Evolutionary conservation across 208 protist species (phyloP), one percentile per base, ranked within the genome.

Genomic region (Crithidia fasciculata): DNA sequence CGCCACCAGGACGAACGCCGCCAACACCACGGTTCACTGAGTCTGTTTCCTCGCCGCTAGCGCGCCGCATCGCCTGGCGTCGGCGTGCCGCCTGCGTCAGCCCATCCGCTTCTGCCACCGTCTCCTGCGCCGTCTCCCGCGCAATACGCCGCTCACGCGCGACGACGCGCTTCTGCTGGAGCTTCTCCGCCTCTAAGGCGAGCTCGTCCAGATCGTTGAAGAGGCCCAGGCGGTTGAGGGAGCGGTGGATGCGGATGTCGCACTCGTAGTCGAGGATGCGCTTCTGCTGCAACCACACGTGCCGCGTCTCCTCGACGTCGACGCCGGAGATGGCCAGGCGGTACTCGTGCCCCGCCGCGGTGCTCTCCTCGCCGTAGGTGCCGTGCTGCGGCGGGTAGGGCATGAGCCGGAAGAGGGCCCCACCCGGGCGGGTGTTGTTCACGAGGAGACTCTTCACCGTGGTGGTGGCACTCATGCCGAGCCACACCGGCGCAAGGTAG

Each of bases 261-360:
- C 89, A 96, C 76, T 96, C 92, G 68, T 94, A 96, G 53, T 96
- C 92, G 0, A 96, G 69, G 9, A 86, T 85, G 36, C 83, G 83
- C 72, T 94, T 94, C 71, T 94, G 88, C 36, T 72, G 85, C 41
- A 83, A 71, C 92, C 92, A 96, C 69, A 89, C 85, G 44, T 87
- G 75, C 5, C 78, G 80, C 68, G 81, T 72, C 67, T 95, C 92
- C 63, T 92, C 90, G 40, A 73, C 78, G 54, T 95, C 88, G 5
- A 88, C 83, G 54, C 88, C 80, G 39, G 81, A 89, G 74, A 95
- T 89, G 69, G 79, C 82, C 28, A 95, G 82, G 16, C 88, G 82
- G 74, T 92, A 91, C 76, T 91, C 86, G 72, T 95, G 89, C 9
- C 69, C 85, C 37, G 85, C 88, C 4, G 88, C 88, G 19, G 89